phyloP scores from a whole-genome alignment of 495 filamentous ascomycete genomes.

The Parathielavia hyrcaniae region DNA sequence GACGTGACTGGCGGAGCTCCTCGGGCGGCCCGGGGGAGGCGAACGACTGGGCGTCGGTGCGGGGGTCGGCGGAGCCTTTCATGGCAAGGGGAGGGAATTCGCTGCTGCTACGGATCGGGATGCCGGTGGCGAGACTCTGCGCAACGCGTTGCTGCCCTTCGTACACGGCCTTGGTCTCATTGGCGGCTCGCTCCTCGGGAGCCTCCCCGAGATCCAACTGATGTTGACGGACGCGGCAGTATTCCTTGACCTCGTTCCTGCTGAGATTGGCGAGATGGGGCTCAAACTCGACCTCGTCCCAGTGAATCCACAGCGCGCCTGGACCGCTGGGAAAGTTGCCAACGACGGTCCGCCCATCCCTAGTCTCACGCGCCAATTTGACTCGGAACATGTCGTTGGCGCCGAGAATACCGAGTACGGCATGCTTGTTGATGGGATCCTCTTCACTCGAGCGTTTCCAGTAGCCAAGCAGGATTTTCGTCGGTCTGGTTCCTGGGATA shows the following conservation, averaged over 20 bases:
- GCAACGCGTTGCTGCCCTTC: slow-evolving; percentile 41
- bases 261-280: slow-evolving; percentile 39
- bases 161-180: slow-evolving; percentile 44
- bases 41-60: slow-evolving; percentile 13
- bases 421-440: slow-evolving; percentile 41
- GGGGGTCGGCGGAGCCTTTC: slow-evolving; percentile 13
- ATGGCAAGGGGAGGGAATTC: slow-evolving; percentile 20
- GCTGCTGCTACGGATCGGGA: slow-evolving; percentile 5
- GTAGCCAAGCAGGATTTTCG: slow-evolving; percentile 44
- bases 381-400: slow-evolving; percentile 50
- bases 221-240: slow-evolving; percentile 45
- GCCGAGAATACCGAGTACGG: slow-evolving; percentile 48
- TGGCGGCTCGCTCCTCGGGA: slow-evolving; percentile 38
- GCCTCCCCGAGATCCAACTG: slow-evolving; percentile 45
- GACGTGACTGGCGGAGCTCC: slow-evolving; percentile 31
- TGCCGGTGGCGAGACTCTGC: slow-evolving; percentile 21
- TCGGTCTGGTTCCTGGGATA: slow-evolving; percentile 37
- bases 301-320: slow-evolving; percentile 49
- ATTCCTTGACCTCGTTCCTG: slow-evolving; percentile 50
- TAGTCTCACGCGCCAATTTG: slow-evolving; percentile 46
- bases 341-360: slow-evolving; percentile 42
- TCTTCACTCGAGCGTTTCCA: slow-evolving; percentile 43
- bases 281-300: slow-evolving; percentile 48
- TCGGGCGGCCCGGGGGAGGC: slow-evolving; percentile 20
- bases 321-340: slow-evolving; percentile 49